phyloP scores from a whole-genome alignment of 495 filamentous ascomycete genomes.

The Neurospora intermedia region DNA sequence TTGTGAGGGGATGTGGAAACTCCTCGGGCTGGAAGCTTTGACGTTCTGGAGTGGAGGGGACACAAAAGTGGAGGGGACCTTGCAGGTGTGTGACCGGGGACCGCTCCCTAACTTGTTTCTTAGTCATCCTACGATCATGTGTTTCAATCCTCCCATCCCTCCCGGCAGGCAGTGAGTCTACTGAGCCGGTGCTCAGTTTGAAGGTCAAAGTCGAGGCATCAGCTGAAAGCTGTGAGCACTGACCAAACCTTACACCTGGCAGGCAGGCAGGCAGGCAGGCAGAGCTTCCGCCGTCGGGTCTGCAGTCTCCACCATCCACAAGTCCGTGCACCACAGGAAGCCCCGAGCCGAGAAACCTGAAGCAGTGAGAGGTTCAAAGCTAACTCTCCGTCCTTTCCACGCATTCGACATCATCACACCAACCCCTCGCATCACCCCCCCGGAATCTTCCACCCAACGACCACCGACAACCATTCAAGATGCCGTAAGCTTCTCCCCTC shows the following conservation, averaged over 20 bases:
- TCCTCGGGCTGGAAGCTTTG: neutral
- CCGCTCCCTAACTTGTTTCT: neutral
- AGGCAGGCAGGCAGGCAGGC: neutral
- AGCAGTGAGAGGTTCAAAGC: neutral
- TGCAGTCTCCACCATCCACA: conserved; percentile 1
- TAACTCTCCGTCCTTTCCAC: neutral
- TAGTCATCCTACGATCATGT: neutral
- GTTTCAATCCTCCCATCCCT: neutral
- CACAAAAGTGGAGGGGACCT: neutral
- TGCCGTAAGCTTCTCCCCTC: conserved; percentile 5
- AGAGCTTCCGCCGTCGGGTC: neutral
- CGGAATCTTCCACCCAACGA: neutral
- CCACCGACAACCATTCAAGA: conserved; percentile 1
- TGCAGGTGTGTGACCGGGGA: neutral
- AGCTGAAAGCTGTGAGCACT: neutral
- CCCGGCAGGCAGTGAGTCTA: neutral
- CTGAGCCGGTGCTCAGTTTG: no score
- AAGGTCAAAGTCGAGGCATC: neutral
- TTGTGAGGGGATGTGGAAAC: conserved; percentile 1
- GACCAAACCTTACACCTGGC: neutral
- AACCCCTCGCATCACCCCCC: neutral
- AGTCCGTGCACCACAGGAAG: neutral
- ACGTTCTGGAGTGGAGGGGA: neutral
- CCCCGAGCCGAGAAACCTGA: neutral
- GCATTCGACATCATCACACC: conserved; percentile 1